A percentile compares a stretch with the other conserved stretches of the same genome.
phyloP scores from a whole-genome alignment of 176 grass and related monocot genomes.

The Triticum timopheevii region DNA sequence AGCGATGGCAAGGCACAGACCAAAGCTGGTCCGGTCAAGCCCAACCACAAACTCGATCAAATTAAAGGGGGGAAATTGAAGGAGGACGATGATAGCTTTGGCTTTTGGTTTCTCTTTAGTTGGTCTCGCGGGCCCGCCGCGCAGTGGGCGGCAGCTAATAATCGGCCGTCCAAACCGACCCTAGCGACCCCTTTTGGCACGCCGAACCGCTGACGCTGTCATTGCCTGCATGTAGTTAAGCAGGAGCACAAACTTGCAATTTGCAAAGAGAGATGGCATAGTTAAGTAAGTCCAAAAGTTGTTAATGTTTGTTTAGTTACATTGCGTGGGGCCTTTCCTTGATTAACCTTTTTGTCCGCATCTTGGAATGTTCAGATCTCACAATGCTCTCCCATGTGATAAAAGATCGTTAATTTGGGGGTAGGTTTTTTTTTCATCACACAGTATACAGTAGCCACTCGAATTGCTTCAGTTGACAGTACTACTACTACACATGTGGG shows the following conservation, averaged over 20 bases:
- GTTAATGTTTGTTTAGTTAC: background rate
- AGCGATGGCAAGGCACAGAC: background rate
- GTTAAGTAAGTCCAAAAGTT: background rate
- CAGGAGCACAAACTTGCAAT: background rate
- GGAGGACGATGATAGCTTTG: conserved; percentile 11
- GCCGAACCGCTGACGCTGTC: conserved; percentile 14
- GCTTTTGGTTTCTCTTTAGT: conserved; percentile 18
- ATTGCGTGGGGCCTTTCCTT: background rate
- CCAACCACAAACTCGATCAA: conserved; percentile 12
- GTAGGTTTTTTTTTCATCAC: background rate
- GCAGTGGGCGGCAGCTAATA: conserved; percentile 42
- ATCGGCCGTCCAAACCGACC: conserved; percentile 49
- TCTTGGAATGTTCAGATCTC: background rate
- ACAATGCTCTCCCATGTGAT: background rate
- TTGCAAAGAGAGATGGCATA: background rate
- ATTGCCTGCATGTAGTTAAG: background rate
- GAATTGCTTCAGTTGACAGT: background rate
- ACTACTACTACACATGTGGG: background rate
- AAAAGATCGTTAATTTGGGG: background rate
- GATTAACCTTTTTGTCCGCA: background rate
- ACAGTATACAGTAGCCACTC: too few relatives aligned
- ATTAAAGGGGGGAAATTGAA: background rate
- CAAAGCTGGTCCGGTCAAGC: conserved; percentile 3
- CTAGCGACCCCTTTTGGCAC: conserved; percentile 14
- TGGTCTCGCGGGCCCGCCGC: conserved; percentile 11